Evolutionary conservation across 139 green algal species (phyloP), one percentile per base, ranked within the genome.

Genomic region (Astrephomene gubernaculifera): DNA sequence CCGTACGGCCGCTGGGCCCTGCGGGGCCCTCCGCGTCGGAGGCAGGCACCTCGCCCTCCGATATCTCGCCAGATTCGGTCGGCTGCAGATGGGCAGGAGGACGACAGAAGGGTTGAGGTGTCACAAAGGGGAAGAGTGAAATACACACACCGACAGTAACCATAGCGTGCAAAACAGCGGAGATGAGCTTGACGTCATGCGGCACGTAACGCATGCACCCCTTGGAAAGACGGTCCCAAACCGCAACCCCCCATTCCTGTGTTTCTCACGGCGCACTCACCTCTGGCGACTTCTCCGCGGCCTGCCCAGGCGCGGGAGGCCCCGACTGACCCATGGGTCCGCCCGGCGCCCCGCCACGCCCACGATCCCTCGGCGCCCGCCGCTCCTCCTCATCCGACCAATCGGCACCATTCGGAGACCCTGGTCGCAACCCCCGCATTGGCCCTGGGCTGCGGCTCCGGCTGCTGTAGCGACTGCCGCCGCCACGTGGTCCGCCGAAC

Each of bases 61-160:
- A 83, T 2, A 83, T 61, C 76, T 83, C 76, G 21, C 76, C 76
- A 4, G 76, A 83, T 29, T 83, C 76, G 12, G 76, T 54, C 0
- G 61, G 60, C 76, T 83, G 76, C 19, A 41, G 43, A 29, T 33
- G 19, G 57, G 57, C n/a, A 35, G 22, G 24, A 71, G 33, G 64
- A 6, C 8, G 27, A 29, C 2, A 12, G 33, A 71, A 2, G 7
- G 64, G 8, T 10, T 33, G 8, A 27, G 27, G 2, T 4, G 64
- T n/a, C n/a, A 24, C 22, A 21, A 67, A 67, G 7, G 33, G 8
- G 27, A 29, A 2, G 9, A 27, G 12, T 71, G 8, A 44, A 21
- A 45, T 45, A 6, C 17, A 7, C 6, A 44, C 10, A 6, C 8
- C 7, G 33, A 27, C 10, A 21, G 17, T 17, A 7, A 19, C 29